Conservation (phyloP, 768 basidiomycete species). For the Suillus occidentalis region DNA sequence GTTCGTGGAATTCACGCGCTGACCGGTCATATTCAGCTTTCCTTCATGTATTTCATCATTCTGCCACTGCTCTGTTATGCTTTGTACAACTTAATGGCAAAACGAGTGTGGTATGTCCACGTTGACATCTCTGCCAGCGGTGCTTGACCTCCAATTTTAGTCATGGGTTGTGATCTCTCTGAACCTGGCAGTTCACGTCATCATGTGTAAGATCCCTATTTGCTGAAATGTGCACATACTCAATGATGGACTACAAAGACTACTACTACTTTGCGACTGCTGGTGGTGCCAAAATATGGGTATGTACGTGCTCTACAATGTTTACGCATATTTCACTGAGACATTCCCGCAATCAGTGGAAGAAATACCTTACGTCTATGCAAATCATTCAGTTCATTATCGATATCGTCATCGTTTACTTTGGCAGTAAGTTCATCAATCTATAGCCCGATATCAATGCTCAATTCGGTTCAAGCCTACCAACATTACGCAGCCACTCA, state of each 20-base stretch:
- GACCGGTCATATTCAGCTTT: slow-evolving; percentile 59
- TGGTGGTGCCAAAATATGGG: slow-evolving; percentile 96
- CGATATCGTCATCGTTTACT: slow-evolving; percentile 89
- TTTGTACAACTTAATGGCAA: slow-evolving; percentile 92
- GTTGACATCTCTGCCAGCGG: background rate
- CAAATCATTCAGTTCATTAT: slow-evolving; percentile 97
- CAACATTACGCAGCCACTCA: slow-evolving; percentile 74
- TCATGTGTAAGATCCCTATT: slow-evolving; percentile 81
- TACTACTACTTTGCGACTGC: slow-evolving; percentile 99
- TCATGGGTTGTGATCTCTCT: slow-evolving; percentile 95
- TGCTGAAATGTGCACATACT: slow-evolving; percentile 2
- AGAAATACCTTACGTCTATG: slow-evolving; percentile 95
- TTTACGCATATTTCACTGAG: slow-evolving; percentile 3
- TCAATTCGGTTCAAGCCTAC: slow-evolving; percentile 51
- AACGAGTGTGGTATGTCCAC: slow-evolving; percentile 80
- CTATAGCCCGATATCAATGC: slow-evolving; percentile 6
- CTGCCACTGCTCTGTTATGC: slow-evolving; percentile 94
- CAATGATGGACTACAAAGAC: slow-evolving; percentile 46
- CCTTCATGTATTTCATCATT: slow-evolving; percentile 98
- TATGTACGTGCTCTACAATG: slow-evolving; percentile 35
- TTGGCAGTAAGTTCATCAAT: slow-evolving; percentile 72
- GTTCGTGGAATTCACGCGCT: slow-evolving; percentile 2
- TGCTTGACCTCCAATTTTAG: slow-evolving; percentile 39
- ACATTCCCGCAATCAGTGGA: slow-evolving; percentile 66
- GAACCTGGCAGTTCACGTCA: slow-evolving; percentile 91